Conservation (phyloP, 2,329 filamentous ascomycete genomes). For the Phialemoniopsis sp. region DNA sequence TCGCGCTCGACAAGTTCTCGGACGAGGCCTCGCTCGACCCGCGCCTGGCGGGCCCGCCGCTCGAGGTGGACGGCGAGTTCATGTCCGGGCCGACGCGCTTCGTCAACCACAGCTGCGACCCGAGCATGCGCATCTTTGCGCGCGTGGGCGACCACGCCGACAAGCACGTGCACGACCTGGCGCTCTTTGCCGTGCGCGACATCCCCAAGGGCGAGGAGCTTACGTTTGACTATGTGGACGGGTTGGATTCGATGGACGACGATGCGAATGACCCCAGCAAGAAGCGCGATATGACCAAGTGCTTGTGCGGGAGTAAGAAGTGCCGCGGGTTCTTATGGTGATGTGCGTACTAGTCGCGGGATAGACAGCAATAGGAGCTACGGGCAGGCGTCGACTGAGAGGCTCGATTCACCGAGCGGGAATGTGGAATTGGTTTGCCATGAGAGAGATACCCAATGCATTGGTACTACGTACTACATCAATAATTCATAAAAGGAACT, state of each 20-base stretch:
- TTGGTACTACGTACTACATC: too few relatives aligned
- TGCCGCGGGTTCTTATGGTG: conserved; percentile 70
- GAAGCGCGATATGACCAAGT: conserved; percentile 50
- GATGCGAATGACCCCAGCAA: conserved; percentile 45
- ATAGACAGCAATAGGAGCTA: too few relatives aligned
- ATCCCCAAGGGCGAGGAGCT: conserved; percentile 65
- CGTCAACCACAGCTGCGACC: conserved; percentile 79
- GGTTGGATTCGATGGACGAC: conserved; percentile 44
- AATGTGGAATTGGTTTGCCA: too few relatives aligned
- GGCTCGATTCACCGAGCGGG: too few relatives aligned
- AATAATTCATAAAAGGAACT: too few relatives aligned
- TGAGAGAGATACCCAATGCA: too few relatives aligned
- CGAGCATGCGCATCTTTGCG: conserved; percentile 75
- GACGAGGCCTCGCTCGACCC: conserved; percentile 51
- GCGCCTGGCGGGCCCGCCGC: conserved; percentile 49
- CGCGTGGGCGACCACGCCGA: conserved; percentile 75
- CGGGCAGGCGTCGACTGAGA: too few relatives aligned
- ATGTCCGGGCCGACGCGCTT: conserved; percentile 78
- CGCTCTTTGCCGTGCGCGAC: conserved; percentile 67
- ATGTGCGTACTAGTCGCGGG: too few relatives aligned
- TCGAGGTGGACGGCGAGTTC: conserved; percentile 69
- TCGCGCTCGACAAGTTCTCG: conserved; percentile 76
- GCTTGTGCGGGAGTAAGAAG: conserved; percentile 59
- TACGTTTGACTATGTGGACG: conserved; percentile 77
- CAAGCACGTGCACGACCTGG: conserved; percentile 70